Evolutionary conservation across 768 basidiomycete species (phyloP).

Genomic region (Psilocybe cyanescens): DNA sequence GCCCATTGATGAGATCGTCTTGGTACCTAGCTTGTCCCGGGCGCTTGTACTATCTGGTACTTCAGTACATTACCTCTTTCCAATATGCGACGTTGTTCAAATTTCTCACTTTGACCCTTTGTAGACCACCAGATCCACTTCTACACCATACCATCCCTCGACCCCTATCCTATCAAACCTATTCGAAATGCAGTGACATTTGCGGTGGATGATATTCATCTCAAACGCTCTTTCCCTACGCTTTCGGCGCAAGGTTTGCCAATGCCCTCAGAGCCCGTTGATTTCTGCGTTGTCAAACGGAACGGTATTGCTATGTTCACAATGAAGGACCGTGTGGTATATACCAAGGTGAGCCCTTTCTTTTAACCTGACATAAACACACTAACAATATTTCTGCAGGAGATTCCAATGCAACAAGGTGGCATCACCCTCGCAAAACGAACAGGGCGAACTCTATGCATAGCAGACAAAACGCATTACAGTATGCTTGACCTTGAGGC

Average conservation of each 20-base stretch:
- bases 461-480: slow-evolving; percentile 77
- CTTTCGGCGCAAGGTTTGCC: slow-evolving; percentile 36
- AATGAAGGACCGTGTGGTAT: slow-evolving; percentile 65
- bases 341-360: slow-evolving; percentile 51
- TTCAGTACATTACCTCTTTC: slow-evolving; percentile 22
- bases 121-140: slow-evolving; percentile 75
- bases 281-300: slow-evolving; percentile 77
- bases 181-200: slow-evolving; percentile 81
- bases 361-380: background rate
- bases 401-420: slow-evolving; percentile 69
- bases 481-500: slow-evolving; percentile 79
- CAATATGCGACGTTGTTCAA: slow-evolving; percentile 1
- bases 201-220: slow-evolving; percentile 80
- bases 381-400: slow-evolving; percentile 42
- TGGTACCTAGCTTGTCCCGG: slow-evolving; percentile 76
- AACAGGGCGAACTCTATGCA: slow-evolving; percentile 64
- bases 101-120: slow-evolving; percentile 12
- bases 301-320: slow-evolving; percentile 64
- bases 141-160: slow-evolving; percentile 80
- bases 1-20: slow-evolving; percentile 78
- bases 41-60: slow-evolving; percentile 78
- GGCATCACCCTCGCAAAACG: slow-evolving; percentile 60
- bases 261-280: slow-evolving; percentile 52
- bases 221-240: slow-evolving; percentile 51
- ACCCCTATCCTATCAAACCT: slow-evolving; percentile 76